Percentiles rank a stretch among this genome's conserved stretches.
phyloP scores from a whole-genome alignment of 2,329 filamentous ascomycete species.

The Paecilomyces sp. region DNA sequence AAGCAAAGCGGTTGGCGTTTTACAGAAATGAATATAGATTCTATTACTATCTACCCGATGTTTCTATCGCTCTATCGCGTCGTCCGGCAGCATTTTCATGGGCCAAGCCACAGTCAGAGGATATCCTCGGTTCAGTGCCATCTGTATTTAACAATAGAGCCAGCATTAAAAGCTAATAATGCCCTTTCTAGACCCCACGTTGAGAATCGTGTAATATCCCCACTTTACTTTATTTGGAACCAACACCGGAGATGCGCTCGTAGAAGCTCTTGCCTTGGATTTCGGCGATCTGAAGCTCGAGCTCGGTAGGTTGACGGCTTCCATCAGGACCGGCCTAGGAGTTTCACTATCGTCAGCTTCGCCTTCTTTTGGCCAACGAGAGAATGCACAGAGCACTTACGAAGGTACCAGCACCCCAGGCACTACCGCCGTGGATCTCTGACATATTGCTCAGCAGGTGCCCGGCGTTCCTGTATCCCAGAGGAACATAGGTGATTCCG shows the following conservation, averaged over 20 bases:
- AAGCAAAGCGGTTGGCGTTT: too few relatives aligned
- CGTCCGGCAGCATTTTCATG: too few relatives aligned
- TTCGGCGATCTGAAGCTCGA: background rate
- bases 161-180: too few relatives aligned
- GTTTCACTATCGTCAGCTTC: background rate
- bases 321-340: background rate
- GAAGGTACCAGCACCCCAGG: conserved; percentile 95
- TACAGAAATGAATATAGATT: too few relatives aligned
- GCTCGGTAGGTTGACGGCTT: background rate
- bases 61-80: too few relatives aligned
- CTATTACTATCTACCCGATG: too few relatives aligned
- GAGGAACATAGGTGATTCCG: conserved; percentile 91
- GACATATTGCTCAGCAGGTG: conserved; percentile 59
- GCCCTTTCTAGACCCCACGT: too few relatives aligned
- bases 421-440: conserved; percentile 77
- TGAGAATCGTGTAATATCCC: too few relatives aligned
- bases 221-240: background rate
- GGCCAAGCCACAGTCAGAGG: too few relatives aligned
- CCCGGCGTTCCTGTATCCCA: conserved; percentile 76
- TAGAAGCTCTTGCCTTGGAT: background rate
- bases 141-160: too few relatives aligned
- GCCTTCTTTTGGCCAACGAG: background rate
- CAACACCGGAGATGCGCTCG: background rate
- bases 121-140: too few relatives aligned
- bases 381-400: conserved; percentile 10